phyloP scores from a whole-genome alignment of 768 basidiomycete species.

The Termitomyces eurrhizus region DNA sequence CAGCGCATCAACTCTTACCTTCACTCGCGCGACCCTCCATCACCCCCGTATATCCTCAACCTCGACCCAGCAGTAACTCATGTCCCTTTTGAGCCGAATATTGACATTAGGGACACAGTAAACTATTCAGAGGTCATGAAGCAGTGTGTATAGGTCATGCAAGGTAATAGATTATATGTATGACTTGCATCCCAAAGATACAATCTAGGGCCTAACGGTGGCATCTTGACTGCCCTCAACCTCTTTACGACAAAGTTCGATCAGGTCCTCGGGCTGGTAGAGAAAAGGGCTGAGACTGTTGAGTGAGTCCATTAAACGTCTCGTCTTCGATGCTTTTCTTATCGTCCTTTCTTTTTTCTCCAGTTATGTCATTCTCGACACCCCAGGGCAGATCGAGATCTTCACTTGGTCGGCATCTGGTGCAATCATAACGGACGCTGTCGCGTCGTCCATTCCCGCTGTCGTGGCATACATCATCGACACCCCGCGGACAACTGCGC shows the following conservation, averaged over 20 bases:
- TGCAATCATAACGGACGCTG: slow-evolving; percentile 95
- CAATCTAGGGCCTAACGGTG: slow-evolving; percentile 97
- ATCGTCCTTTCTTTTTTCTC: neutral
- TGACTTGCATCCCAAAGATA: slow-evolving; percentile 55
- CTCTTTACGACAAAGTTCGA: slow-evolving; percentile 99
- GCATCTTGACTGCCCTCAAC: slow-evolving; percentile 95
- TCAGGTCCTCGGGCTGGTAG: slow-evolving; percentile 87
- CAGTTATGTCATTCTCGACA: slow-evolving; percentile 94
- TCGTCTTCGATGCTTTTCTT: neutral
- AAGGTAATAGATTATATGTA: slow-evolving; percentile 16
- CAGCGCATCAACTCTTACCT: slow-evolving; percentile 92
- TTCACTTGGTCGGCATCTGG: slow-evolving; percentile 99
- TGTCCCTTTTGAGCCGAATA: slow-evolving; percentile 92
- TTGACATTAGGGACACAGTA: slow-evolving; percentile 96
- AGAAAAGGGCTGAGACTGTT: slow-evolving; percentile 83
- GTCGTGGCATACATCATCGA: slow-evolving; percentile 97
- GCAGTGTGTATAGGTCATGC: slow-evolving; percentile 65
- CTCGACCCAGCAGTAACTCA: slow-evolving; percentile 94
- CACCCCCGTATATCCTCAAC: slow-evolving; percentile 94
- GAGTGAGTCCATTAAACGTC: slow-evolving; percentile 56
- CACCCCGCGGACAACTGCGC: slow-evolving; percentile 90
- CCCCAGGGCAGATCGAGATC: slow-evolving; percentile 98
- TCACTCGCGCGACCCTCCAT: slow-evolving; percentile 57
- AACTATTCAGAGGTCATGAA: slow-evolving; percentile 99
- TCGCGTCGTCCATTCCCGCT: slow-evolving; percentile 90